Base-by-base conservation (phyloP, 805 yeast genomes). In the Komagataella kurtzmanii region DNA sequence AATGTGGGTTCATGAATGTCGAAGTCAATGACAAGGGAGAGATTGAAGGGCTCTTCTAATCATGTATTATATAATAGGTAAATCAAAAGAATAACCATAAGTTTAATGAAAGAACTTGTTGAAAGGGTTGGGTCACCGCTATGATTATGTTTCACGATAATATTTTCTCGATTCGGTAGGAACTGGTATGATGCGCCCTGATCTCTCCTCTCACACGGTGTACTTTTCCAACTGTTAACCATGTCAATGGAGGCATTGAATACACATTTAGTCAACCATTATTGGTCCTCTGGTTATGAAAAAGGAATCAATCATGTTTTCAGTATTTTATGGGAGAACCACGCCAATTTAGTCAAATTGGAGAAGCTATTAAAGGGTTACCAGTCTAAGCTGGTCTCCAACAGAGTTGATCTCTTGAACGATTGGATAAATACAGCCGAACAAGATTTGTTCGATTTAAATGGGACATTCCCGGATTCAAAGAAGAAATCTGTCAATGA, bases 1-100 rank as follows among this genome's bases (percentile, higher is more conserved):
- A 87, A 65, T 85, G 95, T 59, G 98, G 98, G 23, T 91, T 86
- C 74, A 88, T 91, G 96, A 87, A 90, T 63, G 97, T 91, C 54
- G 99, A 91, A 68, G 93, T 91, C 51, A 81, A 85, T 65, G 85
- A 88, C 36, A 75, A 77, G 36, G 99, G 98, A 53, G 89, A 89
- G 63, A 90, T 91, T 59, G 96, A 88, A 60, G 98, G 98, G 30
- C 75, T 90, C 65, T 90, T 90, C 65, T 90, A 73, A 55, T 14
- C n/a, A 8, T 30, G 40, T 30, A 30, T 30, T 30, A 30, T 30
- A 30, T 30, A 30, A 30, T 10, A 30, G 40, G 40, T 10, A 30
- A 30, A 14, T 10, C 12, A 8, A 30, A 10, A 30, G 40, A 30
- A 30, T 14, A 5, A 30, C 14, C 3, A 14, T 30, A 30, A 10